Evolutionary conservation across 2,329 filamentous ascomycete genomes (phyloP).

Genomic region (Domatiomyces globalis): DNA sequence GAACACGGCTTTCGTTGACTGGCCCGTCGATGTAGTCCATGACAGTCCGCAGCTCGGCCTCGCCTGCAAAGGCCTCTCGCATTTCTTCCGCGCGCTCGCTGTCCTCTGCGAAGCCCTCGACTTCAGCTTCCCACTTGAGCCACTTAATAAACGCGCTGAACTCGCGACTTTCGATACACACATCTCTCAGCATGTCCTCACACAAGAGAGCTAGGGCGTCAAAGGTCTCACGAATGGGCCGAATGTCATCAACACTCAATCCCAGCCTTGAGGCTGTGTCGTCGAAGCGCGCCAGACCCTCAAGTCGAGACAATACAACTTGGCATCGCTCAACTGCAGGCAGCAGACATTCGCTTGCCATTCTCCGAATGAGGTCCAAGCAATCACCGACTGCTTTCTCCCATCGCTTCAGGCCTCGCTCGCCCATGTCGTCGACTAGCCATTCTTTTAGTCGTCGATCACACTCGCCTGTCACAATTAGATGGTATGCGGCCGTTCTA

Average conservation of each 20-base stretch:
- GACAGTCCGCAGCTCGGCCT: conserved; percentile 58
- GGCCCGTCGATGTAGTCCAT: conserved; percentile 57
- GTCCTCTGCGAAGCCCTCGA: conserved; percentile 50
- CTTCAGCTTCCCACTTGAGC: conserved; percentile 71
- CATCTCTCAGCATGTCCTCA: conserved; percentile 56
- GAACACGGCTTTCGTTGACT: conserved; percentile 21
- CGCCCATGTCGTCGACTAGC: conserved; percentile 68
- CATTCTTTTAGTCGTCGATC: conserved; percentile 67
- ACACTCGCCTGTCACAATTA: conserved; percentile 71
- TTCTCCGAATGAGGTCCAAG: conserved; percentile 59
- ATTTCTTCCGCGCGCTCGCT: conserved; percentile 52
- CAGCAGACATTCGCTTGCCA: conserved; percentile 77
- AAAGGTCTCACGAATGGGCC: conserved; percentile 52
- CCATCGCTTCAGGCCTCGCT: conserved; percentile 85
- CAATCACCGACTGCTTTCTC: conserved; percentile 71
- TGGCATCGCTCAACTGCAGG: conserved; percentile 73
- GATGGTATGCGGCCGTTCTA: conserved; percentile 65
- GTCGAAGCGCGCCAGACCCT: conserved; percentile 70
- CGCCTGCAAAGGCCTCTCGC: conserved; percentile 43
- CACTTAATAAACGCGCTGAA: conserved; percentile 70
- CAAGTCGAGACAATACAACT: conserved; percentile 67
- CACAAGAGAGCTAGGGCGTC: conserved; percentile 61
- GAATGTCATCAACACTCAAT: conserved; percentile 44
- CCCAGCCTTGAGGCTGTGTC: conserved; percentile 52
- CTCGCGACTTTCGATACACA: conserved; percentile 62